These are phyloP conservation scores for Candolleomyces efflorescens DNA, from an alignment of 768 basidiomycete species.

Conservation along the genomic window DNA sequence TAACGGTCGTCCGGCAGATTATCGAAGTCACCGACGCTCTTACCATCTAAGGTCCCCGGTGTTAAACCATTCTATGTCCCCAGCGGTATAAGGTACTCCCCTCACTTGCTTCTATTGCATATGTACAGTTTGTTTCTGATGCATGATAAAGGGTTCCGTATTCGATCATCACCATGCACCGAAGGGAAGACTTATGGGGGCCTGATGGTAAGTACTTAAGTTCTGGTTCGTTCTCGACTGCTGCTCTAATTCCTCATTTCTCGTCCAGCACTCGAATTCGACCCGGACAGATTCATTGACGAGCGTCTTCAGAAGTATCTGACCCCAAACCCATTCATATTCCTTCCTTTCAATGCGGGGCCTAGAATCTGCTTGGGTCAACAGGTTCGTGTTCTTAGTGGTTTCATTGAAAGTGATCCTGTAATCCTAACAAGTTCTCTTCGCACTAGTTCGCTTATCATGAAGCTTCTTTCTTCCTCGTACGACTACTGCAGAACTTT, in stretches of 20 bases:
- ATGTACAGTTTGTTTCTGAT: not conserved
- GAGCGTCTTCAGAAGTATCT: constrained; percentile 51
- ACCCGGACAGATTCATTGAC: constrained; percentile 66
- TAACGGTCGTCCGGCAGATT: not conserved
- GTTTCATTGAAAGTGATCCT: not conserved
- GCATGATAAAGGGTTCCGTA: constrained; percentile 24
- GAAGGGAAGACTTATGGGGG: constrained; percentile 62
- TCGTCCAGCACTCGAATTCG: constrained; percentile 47
- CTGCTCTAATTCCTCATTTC: not conserved
- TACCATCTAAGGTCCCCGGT: not conserved
- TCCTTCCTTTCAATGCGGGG: constrained; percentile 49
- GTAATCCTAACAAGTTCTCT: not conserved
- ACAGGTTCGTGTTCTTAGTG: constrained; percentile 25
- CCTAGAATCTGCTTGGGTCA: constrained; percentile 49
- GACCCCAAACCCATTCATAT: constrained; percentile 53
- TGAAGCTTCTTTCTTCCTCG: constrained; percentile 45
- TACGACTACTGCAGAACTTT: constrained; percentile 47
- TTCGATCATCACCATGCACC: constrained; percentile 54
- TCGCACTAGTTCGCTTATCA: constrained; percentile 36
- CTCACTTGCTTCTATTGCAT: not conserved
- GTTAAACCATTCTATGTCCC: not conserved
- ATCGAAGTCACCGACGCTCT: not conserved
- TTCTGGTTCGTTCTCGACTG: no score
- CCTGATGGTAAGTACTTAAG: constrained; percentile 44
- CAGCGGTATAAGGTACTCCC: not conserved